A percentile compares a stretch with the other conserved stretches of the same genome.
Evolutionary conservation across 306 rosid genomes (phyloP).

Genomic region (Quercus robur): DNA sequence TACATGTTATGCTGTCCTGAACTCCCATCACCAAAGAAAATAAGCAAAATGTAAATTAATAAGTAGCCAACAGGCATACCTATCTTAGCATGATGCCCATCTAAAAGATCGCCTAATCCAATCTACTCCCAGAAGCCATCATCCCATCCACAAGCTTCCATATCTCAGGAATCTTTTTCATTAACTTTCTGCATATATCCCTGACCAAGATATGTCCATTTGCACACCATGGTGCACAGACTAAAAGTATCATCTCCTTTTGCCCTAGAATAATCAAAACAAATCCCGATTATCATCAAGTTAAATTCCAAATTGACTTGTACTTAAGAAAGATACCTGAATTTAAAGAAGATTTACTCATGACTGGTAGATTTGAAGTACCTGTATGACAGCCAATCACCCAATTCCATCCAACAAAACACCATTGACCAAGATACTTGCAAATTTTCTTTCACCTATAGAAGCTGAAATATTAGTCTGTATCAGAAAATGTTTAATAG

Average conservation of each 20-base stretch:
- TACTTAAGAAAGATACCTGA: conserved; percentile 14
- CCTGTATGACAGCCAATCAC: conserved; percentile 99
- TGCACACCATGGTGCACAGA: conserved; percentile 91
- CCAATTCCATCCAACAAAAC: conserved; percentile 97
- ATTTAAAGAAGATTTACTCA: conserved; percentile 10
- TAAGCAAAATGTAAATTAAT: conserved; percentile 9
- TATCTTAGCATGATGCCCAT: conserved; percentile 89
- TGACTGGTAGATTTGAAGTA: conserved; percentile 26
- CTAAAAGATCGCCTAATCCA: conserved; percentile 90
- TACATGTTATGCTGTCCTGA: not conserved
- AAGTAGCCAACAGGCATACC: not conserved
- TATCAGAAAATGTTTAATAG: conserved; percentile 24
- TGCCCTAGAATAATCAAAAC: conserved; percentile 54
- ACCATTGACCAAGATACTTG: conserved; percentile 93
- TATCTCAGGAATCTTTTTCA: conserved; percentile 66
- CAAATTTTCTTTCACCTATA: conserved; percentile 95
- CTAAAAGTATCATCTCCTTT: conserved; percentile 94
- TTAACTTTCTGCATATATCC: conserved; percentile 79
- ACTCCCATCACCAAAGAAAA: conserved; percentile 14
- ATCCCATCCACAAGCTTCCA: conserved; percentile 99
- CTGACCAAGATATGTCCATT: conserved; percentile 98
- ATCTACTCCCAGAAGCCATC: conserved; percentile 98
- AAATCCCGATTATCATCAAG: conserved; percentile 13
- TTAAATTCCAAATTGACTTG: conserved; percentile 15
- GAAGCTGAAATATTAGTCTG: conserved; percentile 60